Evolutionary conservation across 140 eudicot genomes (phyloP), one percentile per base, ranked within the genome.

Genomic region (Erigeron philadelphicus): DNA sequence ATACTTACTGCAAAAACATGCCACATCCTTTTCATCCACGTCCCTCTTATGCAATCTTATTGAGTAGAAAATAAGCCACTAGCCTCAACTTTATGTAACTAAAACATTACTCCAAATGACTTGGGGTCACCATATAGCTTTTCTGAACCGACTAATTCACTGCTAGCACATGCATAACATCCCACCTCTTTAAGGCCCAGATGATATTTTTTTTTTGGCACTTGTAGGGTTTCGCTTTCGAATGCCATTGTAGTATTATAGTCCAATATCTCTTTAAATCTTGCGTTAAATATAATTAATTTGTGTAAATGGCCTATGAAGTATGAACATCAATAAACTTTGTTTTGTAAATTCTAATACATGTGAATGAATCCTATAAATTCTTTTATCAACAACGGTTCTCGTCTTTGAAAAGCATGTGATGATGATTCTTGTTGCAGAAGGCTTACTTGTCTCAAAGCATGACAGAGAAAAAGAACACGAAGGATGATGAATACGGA

Each of bases 401-500:
- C 9, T n/a, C 18, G 48, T 5, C 35, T 66, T 44, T 45, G 73
- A 23, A 31, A 46, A 31, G 5, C 67, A 66, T 48, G 11, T 25
- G 61, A 59, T 46, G 69, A 45, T 61, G 53, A 38, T 49, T 72
- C 40, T 21, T 73, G 35, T 75, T 75, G 74, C 79, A 75, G 73
- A 65, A 64, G 55, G 49, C 18, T 31, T 35, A 11, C 42, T 21
- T 15, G 9, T 61, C 31, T 16, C 48, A 40, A 57, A 64, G 61
- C 70, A 83, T 83, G 85, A 61, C 69, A 41, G 78, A 80, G 46
- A 67, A 6, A 0, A 71, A 52, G 56, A 58, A 4, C 75, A 68
- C 18, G 9, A 43, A 79, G 4, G 83, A 61, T n/a, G 81, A 78
- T 10, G 74, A 61, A 19, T 81, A 84, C 6, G 96, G 97, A 57